Evolutionary conservation across 176 grass and related monocot species (phyloP).

Genomic region (Dactylis glomerata): DNA sequence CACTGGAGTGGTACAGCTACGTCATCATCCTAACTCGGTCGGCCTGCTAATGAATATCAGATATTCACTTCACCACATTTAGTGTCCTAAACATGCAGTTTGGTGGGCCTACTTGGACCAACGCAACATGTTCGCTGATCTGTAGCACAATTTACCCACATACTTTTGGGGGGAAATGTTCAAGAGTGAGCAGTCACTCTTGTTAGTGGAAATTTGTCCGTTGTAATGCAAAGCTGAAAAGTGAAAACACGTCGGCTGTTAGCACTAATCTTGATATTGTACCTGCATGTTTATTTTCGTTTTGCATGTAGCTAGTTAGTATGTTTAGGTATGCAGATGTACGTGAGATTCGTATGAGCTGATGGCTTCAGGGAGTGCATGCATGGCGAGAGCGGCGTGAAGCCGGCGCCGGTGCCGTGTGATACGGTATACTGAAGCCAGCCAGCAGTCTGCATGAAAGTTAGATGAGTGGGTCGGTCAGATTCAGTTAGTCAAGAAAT

Average conservation of each 20-base stretch:
- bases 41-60: background rate
- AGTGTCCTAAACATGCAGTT: background rate
- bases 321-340: too few species aligned
- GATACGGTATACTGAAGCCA: too few species aligned
- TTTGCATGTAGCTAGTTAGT: too few species aligned
- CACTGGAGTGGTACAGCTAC: background rate
- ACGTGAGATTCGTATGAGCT: too few species aligned
- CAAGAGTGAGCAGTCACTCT: conserved; percentile 4
- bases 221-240: conserved; percentile 16
- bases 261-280: too few species aligned
- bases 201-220: background rate
- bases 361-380: too few species aligned
- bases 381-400: too few species aligned
- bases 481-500: too few species aligned
- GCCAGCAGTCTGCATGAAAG: too few species aligned
- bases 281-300: too few species aligned
- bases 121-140: background rate
- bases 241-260: background rate
- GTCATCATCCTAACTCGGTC: background rate
- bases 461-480: too few species aligned
- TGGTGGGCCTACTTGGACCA: background rate
- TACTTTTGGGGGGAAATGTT: background rate
- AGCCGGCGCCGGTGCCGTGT: too few species aligned
- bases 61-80: background rate
- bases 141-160: background rate